Evolutionary conservation across 2,329 filamentous ascomycete genomes (phyloP).

Genomic region (Venturia effusa): DNA sequence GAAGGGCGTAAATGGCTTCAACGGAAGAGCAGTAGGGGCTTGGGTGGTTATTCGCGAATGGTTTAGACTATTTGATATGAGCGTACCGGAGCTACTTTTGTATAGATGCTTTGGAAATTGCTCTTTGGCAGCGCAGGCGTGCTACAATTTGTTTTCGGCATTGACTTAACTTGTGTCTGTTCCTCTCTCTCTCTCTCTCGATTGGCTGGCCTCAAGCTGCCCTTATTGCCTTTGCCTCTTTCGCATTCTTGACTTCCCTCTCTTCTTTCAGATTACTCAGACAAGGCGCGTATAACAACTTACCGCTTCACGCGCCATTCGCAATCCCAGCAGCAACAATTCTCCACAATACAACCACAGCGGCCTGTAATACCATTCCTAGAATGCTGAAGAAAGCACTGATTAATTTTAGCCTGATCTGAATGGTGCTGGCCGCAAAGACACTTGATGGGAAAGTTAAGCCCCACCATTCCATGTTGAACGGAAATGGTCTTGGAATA

Average conservation of each 20-base stretch:
- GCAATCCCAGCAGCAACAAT: slow-evolving; percentile 41
- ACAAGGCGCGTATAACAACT: slow-evolving; percentile 45
- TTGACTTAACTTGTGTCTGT: neutral
- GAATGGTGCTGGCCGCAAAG: no score
- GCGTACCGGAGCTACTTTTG: neutral
- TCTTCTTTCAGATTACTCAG: slow-evolving; percentile 18
- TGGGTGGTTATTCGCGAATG: slow-evolving; percentile 26
- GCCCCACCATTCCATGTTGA: slow-evolving; percentile 56
- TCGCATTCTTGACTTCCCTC: neutral
- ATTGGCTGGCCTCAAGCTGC: neutral
- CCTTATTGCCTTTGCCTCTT: neutral
- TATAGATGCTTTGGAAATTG: neutral
- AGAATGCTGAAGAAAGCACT: slow-evolving; percentile 46
- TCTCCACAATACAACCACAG: slow-evolving; percentile 45
- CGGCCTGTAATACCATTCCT: slow-evolving; percentile 41
- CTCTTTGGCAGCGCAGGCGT: neutral
- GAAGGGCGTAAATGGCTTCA: slow-evolving; percentile 65
- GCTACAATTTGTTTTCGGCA: neutral
- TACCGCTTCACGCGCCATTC: slow-evolving; percentile 35
- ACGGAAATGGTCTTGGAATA: slow-evolving; percentile 37
- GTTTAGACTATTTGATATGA: slow-evolving; percentile 19
- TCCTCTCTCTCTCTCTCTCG: neutral
- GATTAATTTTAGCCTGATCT: slow-evolving; percentile 41
- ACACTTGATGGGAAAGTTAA: slow-evolving; percentile 50
- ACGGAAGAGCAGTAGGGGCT: slow-evolving; percentile 19